Base-by-base conservation (phyloP, 495 filamentous ascomycete genomes). In the Bacidia gigantensis region DNA sequence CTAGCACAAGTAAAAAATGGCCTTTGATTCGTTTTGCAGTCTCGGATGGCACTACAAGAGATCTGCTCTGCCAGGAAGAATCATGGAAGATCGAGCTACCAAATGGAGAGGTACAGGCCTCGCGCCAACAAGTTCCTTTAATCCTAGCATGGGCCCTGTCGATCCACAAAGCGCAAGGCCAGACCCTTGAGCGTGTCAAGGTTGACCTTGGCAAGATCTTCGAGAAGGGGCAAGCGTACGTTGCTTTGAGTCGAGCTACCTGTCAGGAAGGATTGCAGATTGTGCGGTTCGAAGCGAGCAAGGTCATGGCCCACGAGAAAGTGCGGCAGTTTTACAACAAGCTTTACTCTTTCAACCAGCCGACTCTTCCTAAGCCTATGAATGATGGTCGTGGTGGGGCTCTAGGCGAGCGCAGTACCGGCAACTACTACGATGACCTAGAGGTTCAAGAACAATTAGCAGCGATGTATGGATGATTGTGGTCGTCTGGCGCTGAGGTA, bases 91-190 rank as follows among this genome's bases (percentile, higher is more conserved):
- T 95, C 26, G 93, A 98, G 65, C 78, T 95, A 22, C 93, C 93
- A 12, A 96, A 84, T 45, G 92, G 92, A 40, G 92, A 98, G 61
- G 75, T 95, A 0, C 92, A 96, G 66, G 92, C 92, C 1, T 80
- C 82, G 32, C 83, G 74, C 21, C 60, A 65, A 53, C 74, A 77
- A 50, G 66, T 77, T 9, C 55, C 92, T 1, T 73, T 98, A 26
- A 97, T 97, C 49, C 74, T 98, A 11, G 92, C 92, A 1, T 97
- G 92, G 92, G 93, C 92, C 12, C 69, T 98, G 14, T 94, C 87
- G 1, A 97, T 98, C 56, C 92, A 98, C 71, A 98, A 98, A 68
- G 92, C 93, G 9, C 92, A 98, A 63, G 92, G 92, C 0, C 93
- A 97, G 62, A 97, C 92, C 12, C 71, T 98, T 42, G 89, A 95